These are phyloP conservation scores for Diospyros kaki DNA, from an alignment of 148 eudicot species.

Conservation along the genomic window DNA sequence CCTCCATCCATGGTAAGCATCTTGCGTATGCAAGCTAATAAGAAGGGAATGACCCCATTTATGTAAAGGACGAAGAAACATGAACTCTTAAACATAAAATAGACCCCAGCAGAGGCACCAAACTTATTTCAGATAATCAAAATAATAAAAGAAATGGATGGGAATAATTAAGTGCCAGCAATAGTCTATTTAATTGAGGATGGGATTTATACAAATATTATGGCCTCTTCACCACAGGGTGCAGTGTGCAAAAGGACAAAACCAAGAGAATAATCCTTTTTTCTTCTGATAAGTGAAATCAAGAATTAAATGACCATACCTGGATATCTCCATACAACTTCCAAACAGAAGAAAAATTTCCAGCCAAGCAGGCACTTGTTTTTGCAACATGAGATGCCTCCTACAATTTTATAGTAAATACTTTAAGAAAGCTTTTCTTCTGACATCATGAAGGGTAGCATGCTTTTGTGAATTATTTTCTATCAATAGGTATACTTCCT, in stretches of 20 bases:
- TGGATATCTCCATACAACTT: slow-evolving; percentile 90
- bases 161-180: background rate
- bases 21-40: slow-evolving; percentile 78
- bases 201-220: background rate
- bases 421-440: background rate
- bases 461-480: background rate
- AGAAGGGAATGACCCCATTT: slow-evolving; percentile 13
- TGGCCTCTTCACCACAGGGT: background rate
- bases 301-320: slow-evolving; percentile 32
- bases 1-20: slow-evolving; percentile 85
- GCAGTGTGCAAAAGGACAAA: background rate
- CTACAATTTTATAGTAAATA: slow-evolving; percentile 33
- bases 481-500: background rate
- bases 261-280: background rate
- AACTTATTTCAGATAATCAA: background rate
- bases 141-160: background rate
- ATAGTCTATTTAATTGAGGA: slow-evolving; percentile 2
- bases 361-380: slow-evolving; percentile 46
- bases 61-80: background rate
- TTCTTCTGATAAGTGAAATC: too few species aligned
- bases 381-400: slow-evolving; percentile 69
- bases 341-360: slow-evolving; percentile 80
- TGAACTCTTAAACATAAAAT: slow-evolving; percentile 7
- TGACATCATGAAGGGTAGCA: background rate
- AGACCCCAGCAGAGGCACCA: background rate